A percentile compares a stretch with the other conserved stretches of the same genome.
Evolutionary conservation across 2,329 filamentous ascomycete species (phyloP).

Genomic region (Xylaria polymorpha): DNA sequence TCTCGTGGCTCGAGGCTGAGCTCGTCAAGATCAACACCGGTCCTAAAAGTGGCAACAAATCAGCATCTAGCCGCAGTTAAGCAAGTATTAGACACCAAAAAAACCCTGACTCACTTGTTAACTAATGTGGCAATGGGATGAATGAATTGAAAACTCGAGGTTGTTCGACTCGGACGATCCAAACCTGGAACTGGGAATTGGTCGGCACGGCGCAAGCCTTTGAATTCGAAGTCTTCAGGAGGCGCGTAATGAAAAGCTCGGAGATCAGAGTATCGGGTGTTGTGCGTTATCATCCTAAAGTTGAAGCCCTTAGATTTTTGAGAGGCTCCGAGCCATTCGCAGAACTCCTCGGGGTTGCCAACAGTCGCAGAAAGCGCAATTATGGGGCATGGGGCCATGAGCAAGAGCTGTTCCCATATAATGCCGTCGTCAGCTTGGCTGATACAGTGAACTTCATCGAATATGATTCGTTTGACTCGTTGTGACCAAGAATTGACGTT

Average conservation of each 20-base stretch:
- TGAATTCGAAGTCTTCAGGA: slow-evolving; percentile 60
- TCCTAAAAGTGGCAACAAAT: slow-evolving; percentile 47
- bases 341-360: slow-evolving; percentile 78
- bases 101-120: slow-evolving; percentile 58
- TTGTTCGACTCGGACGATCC: slow-evolving; percentile 57
- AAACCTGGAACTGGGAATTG: slow-evolving; percentile 59
- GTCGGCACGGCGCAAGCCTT: slow-evolving; percentile 59
- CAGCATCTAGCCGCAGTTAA: neutral
- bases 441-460: slow-evolving; percentile 85
- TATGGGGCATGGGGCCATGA: slow-evolving; percentile 80
- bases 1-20: slow-evolving; percentile 77
- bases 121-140: slow-evolving; percentile 74
- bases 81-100: neutral
- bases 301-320: slow-evolving; percentile 72
- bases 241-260: slow-evolving; percentile 77
- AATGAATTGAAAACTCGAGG: slow-evolving; percentile 65
- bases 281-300: slow-evolving; percentile 75
- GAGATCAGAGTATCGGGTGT: slow-evolving; percentile 78
- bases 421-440: slow-evolving; percentile 80
- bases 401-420: slow-evolving; percentile 81
- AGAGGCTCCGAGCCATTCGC: slow-evolving; percentile 72
- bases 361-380: slow-evolving; percentile 84
- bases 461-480: slow-evolving; percentile 79
- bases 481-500: slow-evolving; percentile 75
- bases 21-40: slow-evolving; percentile 73